Conservation (phyloP, 2,329 filamentous ascomycete genomes). For the Aspergillus clavatus region DNA sequence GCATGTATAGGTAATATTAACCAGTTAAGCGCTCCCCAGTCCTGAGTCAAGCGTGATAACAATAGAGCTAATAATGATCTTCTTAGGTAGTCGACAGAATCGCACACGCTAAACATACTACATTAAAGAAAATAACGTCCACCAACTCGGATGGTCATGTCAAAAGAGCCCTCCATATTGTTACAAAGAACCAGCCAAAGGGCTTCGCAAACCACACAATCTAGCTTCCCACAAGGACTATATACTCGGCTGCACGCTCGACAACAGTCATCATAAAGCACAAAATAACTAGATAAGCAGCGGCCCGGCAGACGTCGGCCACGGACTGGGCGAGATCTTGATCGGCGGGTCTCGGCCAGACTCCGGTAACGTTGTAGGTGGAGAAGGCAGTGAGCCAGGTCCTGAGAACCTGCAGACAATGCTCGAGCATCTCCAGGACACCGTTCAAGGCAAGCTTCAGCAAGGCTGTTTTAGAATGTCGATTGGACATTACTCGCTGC, state of each 20-base stretch:
- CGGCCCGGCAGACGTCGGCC: slow-evolving; percentile 29
- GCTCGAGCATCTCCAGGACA: slow-evolving; percentile 27
- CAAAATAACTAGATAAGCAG: slow-evolving; percentile 31
- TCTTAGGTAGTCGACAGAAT: not conserved
- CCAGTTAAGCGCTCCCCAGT: no score
- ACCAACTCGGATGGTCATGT: slow-evolving; percentile 19
- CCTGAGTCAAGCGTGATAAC: no score
- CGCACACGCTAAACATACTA: no score
- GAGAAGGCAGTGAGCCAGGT: slow-evolving; percentile 23
- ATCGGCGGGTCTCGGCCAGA: slow-evolving; percentile 26
- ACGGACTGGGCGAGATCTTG: slow-evolving; percentile 26
- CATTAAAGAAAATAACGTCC: no score
- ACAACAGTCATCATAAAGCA: slow-evolving; percentile 29
- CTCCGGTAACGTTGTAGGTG: slow-evolving; percentile 29
- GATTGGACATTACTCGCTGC: slow-evolving; percentile 19
- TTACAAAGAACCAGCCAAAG: slow-evolving; percentile 29
- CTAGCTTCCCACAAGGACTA: slow-evolving; percentile 34
- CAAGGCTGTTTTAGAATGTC: slow-evolving; percentile 17
- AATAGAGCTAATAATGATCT: no score
- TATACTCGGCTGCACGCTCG: slow-evolving; percentile 26
- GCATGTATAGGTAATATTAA: no score
- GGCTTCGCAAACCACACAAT: slow-evolving; percentile 34
- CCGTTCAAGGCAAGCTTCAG: slow-evolving; percentile 19
- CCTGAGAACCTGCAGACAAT: slow-evolving; percentile 27
- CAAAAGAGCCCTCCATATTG: slow-evolving; percentile 24